A percentile compares a stretch with the other conserved stretches of the same genome.
Evolutionary conservation across 257 asterid genomes (phyloP).

Genomic region (Primulina huaijiensis): DNA sequence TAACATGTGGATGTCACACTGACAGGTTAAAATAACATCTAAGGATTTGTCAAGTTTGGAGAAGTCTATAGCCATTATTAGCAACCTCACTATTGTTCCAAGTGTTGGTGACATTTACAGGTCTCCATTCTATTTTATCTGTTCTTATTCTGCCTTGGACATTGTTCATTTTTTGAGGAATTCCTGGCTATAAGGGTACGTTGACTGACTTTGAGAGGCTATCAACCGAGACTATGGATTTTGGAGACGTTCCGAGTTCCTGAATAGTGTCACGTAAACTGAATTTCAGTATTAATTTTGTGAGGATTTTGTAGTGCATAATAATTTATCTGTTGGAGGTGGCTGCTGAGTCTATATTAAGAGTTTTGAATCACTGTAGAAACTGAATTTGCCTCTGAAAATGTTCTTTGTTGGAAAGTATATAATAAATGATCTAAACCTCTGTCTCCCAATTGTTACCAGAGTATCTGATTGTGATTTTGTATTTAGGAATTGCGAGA

Average conservation of each 20-base stretch:
- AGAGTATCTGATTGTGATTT: constrained; percentile 21
- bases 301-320: not conserved
- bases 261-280: constrained; percentile 20
- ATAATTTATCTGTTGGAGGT: not conserved
- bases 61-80: constrained; percentile 72
- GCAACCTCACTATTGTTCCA: constrained; percentile 78
- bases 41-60: constrained; percentile 77
- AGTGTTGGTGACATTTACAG: constrained; percentile 83
- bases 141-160: not conserved
- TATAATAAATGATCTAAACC: constrained; percentile 3
- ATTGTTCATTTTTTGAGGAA: constrained; percentile 11
- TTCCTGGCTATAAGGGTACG: constrained; percentile 10
- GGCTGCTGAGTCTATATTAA: not conserved
- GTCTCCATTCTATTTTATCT: constrained; percentile 33
- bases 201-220: constrained; percentile 8
- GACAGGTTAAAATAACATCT: constrained; percentile 83
- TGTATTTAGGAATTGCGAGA: constrained; percentile 81
- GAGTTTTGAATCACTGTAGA: not conserved
- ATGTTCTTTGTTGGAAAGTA: constrained; percentile 10
- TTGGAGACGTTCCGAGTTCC: not conserved
- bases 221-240: constrained; percentile 5
- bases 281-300: not conserved
- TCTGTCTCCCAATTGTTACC: not conserved
- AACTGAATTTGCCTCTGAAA: not conserved
- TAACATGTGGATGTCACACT: constrained; percentile 26